A percentile compares a stretch with the other conserved stretches of the same genome.
Conservation (phyloP, 805 yeast species). For the Komagataella pseudopastoris region DNA sequence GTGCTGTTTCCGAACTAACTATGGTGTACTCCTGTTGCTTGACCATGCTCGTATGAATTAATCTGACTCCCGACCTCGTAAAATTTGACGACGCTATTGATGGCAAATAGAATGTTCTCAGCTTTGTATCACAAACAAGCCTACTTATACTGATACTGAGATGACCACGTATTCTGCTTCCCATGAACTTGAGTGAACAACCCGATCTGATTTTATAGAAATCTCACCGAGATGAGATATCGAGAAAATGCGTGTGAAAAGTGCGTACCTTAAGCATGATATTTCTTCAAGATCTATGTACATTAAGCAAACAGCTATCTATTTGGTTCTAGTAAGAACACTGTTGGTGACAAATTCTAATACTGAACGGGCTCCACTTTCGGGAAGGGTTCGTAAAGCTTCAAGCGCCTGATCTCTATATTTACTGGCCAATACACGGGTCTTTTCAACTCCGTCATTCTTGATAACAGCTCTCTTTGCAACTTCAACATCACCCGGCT, state of each 20-base stretch:
- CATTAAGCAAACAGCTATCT: not conserved
- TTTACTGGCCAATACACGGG: constrained; percentile 61
- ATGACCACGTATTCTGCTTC: not conserved
- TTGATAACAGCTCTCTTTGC: constrained; percentile 64
- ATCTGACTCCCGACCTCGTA: not conserved
- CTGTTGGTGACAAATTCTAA: constrained; percentile 74
- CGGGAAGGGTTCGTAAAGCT: constrained; percentile 67
- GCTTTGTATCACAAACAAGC: not conserved
- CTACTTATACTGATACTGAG: not conserved
- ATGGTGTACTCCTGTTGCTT: not conserved
- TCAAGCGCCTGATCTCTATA: constrained; percentile 67
- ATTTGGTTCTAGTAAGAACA: constrained; percentile 59
- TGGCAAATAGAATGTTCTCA: not conserved
- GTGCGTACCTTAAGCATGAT: not conserved
- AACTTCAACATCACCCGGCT: constrained; percentile 73
- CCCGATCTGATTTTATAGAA: not conserved
- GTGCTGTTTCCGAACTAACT: constrained; percentile 9
- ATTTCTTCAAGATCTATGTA: not conserved
- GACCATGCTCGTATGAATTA: not conserved
- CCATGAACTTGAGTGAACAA: not conserved
- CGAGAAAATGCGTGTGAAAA: not conserved
- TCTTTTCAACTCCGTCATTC: constrained; percentile 64
- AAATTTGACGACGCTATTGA: not conserved
- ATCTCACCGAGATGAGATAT: constrained; percentile 1
- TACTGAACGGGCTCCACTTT: constrained; percentile 81